These are phyloP conservation scores for Halophytophthora batemanensis DNA, from an alignment of 352 stramenopile species.

Conservation along the genomic window DNA sequence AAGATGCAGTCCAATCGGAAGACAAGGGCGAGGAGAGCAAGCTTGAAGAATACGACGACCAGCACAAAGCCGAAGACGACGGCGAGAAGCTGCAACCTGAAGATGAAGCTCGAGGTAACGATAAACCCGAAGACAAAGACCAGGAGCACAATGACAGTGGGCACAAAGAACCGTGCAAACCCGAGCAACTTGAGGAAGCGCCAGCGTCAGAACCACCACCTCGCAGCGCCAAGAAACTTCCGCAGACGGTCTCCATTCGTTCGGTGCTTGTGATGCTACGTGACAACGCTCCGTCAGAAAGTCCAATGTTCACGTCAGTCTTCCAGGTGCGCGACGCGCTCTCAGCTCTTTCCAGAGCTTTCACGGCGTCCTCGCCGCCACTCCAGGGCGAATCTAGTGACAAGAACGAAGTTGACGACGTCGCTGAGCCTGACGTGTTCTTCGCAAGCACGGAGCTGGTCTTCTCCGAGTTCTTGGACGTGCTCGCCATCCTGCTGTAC, in stretches of 20 bases:
- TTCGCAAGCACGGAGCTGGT: conserved; percentile 43
- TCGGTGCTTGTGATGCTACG: conserved; percentile 29
- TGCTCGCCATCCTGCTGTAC: conserved; percentile 45
- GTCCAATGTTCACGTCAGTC: conserved; percentile 16
- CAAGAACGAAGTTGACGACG: conserved; percentile 6
- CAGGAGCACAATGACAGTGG: conserved; percentile 1
- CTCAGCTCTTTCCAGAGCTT: conserved; percentile 19
- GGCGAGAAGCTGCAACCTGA: too few species aligned
- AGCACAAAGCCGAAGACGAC: neutral
- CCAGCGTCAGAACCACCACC: neutral
- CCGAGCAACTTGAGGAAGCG: neutral
- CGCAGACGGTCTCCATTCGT: conserved; percentile 16
- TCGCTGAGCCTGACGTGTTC: conserved; percentile 41
- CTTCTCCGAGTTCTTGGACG: conserved; percentile 61
- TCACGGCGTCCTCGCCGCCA: conserved; percentile 11
- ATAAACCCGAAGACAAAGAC: too few species aligned
- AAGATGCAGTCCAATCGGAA: neutral
- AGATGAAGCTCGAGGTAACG: too few species aligned
- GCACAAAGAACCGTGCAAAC: neutral
- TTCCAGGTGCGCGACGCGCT: conserved; percentile 33
- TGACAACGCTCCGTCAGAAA: conserved; percentile 1
- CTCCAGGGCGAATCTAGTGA: conserved; percentile 10
- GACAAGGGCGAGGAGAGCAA: neutral
- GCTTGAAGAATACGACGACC: neutral
- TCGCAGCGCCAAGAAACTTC: conserved; percentile 2